Base-by-base conservation (phyloP, 2,329 filamentous ascomycete genomes). In the Colletotrichum musicola region DNA sequence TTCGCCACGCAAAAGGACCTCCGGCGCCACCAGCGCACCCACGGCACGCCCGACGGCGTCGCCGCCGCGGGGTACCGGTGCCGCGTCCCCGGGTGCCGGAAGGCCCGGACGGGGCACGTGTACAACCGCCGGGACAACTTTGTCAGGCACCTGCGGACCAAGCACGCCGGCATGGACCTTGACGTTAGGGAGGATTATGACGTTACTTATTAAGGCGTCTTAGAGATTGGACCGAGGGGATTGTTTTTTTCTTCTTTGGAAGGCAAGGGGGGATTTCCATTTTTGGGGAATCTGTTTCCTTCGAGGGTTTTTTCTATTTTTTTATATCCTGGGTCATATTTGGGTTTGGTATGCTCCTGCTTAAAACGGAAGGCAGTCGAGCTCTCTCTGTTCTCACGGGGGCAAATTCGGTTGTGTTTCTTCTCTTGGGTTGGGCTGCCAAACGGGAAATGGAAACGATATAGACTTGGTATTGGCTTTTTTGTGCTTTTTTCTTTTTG, bases 71-170 rank as follows among this genome's bases (percentile, higher is more conserved):
- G 73, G n/a, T 74, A 74, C 68, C 69, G 67, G 22, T 75, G 74
- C 67, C 72, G 67, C 22, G 69, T 75, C 38, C 40, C 63, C n/a
- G 72, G 73, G n/a, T 75, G 74, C 69, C 70, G 69, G 20, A 75
- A 75, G 64, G 71, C 73, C 53, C 65, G 67, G 64, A 73, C 62
- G 40, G 70, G 71, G 6, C 73, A 75, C 61, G 69, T 75, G 27
- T 75, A 75, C 58, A 75, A 75, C 61, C 73, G 74, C 14, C 71
- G 71, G 22, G 74, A 75, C 68, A 75, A 75, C 71, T 75, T 75
- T 53, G 57, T 72, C 30, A 62, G 74, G 12, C 74, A 75, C 60
- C 66, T 75, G 25, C 66, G 71, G 54, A 74, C 71, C 42, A 71
- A 71, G 55, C 74, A 75, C 60, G 58, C 60, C 46, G 67, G 64